phyloP scores from a whole-genome alignment of 2,329 filamentous ascomycete species.

The Fusarium decemcellulare region DNA sequence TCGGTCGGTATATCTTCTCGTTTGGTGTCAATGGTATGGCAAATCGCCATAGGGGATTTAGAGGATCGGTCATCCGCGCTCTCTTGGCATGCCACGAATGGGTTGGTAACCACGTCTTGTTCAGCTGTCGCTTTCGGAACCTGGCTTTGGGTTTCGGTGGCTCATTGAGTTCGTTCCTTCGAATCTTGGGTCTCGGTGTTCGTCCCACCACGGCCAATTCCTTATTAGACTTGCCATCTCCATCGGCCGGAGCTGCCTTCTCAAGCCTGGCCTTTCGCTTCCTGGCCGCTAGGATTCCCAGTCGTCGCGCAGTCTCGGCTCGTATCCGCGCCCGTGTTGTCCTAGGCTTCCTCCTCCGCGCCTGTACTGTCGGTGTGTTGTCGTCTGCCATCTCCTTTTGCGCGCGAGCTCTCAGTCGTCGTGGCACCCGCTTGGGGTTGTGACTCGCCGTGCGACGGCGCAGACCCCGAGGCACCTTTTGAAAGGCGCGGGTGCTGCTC shows the following conservation, averaged over 20 bases:
- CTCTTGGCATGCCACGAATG: constrained; percentile 95
- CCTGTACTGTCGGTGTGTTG: constrained; percentile 86
- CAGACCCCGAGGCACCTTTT: constrained; percentile 88
- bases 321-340: constrained; percentile 74
- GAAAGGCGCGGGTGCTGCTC: constrained; percentile 82
- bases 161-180: constrained; percentile 77
- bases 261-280: constrained; percentile 62
- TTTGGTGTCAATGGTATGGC: constrained; percentile 87
- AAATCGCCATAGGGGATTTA: constrained; percentile 90
- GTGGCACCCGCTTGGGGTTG: constrained; percentile 92
- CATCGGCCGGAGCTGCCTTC: constrained; percentile 45
- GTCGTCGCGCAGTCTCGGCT: constrained; percentile 80
- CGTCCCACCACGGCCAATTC: constrained; percentile 38
- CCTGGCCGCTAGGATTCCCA: constrained; percentile 74
- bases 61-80: constrained; percentile 87
- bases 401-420: constrained; percentile 79
- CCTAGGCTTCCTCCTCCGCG: constrained; percentile 72
- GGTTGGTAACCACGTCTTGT: constrained; percentile 95
- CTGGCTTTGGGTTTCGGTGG: constrained; percentile 70
- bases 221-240: constrained; percentile 22
- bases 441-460: constrained; percentile 92
- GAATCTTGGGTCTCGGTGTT: constrained; percentile 73
- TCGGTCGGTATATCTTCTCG: constrained; percentile 90
- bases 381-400: constrained; percentile 85
- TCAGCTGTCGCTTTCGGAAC: constrained; percentile 86